These are phyloP conservation scores for Penicillium fimorum DNA, from an alignment of 495 filamentous ascomycete species.

Conservation along the genomic window DNA sequence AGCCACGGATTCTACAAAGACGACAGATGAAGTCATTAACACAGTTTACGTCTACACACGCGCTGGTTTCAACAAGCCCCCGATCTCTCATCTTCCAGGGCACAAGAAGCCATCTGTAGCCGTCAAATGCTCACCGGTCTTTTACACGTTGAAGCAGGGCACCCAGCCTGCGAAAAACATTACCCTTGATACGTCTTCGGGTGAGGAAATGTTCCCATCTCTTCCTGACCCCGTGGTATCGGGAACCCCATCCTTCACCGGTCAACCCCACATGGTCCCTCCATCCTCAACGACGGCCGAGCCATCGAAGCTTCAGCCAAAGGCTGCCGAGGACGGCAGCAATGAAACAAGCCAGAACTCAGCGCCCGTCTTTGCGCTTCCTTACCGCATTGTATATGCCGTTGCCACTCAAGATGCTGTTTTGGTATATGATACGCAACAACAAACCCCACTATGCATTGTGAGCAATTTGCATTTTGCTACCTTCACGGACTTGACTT, in stretches of 20 bases:
- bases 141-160: conserved; percentile 74
- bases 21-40: conserved; percentile 83
- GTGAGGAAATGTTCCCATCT: conserved; percentile 77
- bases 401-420: conserved; percentile 97
- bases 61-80: conserved; percentile 94
- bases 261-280: conserved; percentile 72
- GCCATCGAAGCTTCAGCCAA: conserved; percentile 47
- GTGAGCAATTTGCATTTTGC: conserved; percentile 97
- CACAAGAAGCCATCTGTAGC: conserved; percentile 98
- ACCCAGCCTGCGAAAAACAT: conserved; percentile 77
- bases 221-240: conserved; percentile 79
- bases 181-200: conserved; percentile 87
- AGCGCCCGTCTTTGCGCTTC: conserved; percentile 71
- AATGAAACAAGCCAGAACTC: conserved; percentile 53
- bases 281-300: conserved; percentile 58
- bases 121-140: conserved; percentile 87
- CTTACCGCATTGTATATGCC: conserved; percentile 93
- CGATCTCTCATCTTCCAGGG: conserved; percentile 94
- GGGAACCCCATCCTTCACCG: conserved; percentile 49
- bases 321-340: conserved; percentile 51
- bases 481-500: conserved; percentile 94
- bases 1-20: conserved; percentile 65
- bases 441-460: conserved; percentile 85
- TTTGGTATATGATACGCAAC: conserved; percentile 96
- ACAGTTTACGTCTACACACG: conserved; percentile 98